phyloP scores from a whole-genome alignment of 495 filamentous ascomycete genomes.

The Daldinia bambusicola region DNA sequence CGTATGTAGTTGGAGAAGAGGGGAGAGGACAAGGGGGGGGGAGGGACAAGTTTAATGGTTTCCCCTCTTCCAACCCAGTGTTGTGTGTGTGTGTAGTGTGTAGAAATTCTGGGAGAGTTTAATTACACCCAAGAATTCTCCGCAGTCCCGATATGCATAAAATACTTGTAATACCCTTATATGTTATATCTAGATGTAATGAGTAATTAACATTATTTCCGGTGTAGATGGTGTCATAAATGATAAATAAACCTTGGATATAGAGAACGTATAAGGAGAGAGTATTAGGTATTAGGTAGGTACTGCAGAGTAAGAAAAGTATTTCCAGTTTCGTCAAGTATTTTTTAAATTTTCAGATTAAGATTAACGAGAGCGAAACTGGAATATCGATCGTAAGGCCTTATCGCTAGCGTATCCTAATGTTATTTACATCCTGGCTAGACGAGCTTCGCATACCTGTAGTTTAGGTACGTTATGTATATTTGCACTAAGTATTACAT shows the following conservation, averaged over 20 bases:
- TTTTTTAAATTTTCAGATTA: conserved; percentile 31
- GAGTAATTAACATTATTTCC: too few relatives aligned
- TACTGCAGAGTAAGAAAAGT: too few relatives aligned
- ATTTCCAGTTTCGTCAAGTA: conserved; percentile 22
- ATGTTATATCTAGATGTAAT: too few relatives aligned
- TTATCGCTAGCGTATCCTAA: conserved; percentile 29
- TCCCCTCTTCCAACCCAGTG: conserved; percentile 18
- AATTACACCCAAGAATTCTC: conserved; percentile 33
- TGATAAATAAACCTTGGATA: background rate
- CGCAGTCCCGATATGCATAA: conserved; percentile 21
- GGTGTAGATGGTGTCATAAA: conserved; percentile 18
- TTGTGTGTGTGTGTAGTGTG: too few relatives aligned
- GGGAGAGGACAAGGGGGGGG: background rate
- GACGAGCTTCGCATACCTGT: background rate
- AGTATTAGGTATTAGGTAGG: background rate
- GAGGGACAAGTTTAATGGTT: background rate
- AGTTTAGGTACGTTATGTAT: background rate
- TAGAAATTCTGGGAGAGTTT: conserved; percentile 26
- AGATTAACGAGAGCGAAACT: conserved; percentile 36
- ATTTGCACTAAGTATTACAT: background rate
- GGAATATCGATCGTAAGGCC: conserved; percentile 23
- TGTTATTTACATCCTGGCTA: conserved; percentile 20
- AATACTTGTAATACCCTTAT: conserved; percentile 11
- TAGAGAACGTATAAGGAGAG: background rate
- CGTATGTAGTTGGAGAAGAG: conserved; percentile 3